These are phyloP conservation scores for Aquilaria sinensis DNA, from an alignment of 345 rosid species.

Conservation along the genomic window DNA sequence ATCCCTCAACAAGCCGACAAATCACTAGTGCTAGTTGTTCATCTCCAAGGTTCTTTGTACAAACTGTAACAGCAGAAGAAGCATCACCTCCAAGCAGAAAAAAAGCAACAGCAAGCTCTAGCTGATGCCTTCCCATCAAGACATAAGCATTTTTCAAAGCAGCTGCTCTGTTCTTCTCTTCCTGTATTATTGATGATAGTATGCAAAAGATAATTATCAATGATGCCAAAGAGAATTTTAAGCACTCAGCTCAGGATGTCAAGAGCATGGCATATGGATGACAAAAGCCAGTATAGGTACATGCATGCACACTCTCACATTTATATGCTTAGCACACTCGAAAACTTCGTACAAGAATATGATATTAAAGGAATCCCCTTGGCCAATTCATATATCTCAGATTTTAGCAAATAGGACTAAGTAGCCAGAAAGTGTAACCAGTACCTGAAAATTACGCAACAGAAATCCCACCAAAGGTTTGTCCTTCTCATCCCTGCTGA, in stretches of 20 bases:
- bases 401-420: slow-evolving; percentile 5
- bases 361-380: neutral
- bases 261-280: neutral
- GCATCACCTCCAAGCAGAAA: slow-evolving; percentile 93
- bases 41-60: slow-evolving; percentile 82
- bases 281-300: too few species aligned
- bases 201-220: slow-evolving; percentile 2
- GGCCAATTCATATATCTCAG: neutral
- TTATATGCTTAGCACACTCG: neutral
- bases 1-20: slow-evolving; percentile 80
- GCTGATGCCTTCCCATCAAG: slow-evolving; percentile 87
- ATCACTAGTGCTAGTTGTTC: slow-evolving; percentile 90
- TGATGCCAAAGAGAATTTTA: slow-evolving; percentile 16
- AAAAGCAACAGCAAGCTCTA: slow-evolving; percentile 85
- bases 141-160: slow-evolving; percentile 96
- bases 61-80: slow-evolving; percentile 77
- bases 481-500: slow-evolving; percentile 86
- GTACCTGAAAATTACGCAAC: slow-evolving; percentile 90
- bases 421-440: slow-evolving; percentile 11
- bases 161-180: slow-evolving; percentile 88
- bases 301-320: too few species aligned
- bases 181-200: slow-evolving; percentile 34
- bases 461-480: slow-evolving; percentile 91
- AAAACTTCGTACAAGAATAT: neutral
- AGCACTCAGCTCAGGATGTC: slow-evolving; percentile 7